Base-by-base conservation (phyloP, 495 filamentous ascomycete species). In the Penicillium bialowiezense region DNA sequence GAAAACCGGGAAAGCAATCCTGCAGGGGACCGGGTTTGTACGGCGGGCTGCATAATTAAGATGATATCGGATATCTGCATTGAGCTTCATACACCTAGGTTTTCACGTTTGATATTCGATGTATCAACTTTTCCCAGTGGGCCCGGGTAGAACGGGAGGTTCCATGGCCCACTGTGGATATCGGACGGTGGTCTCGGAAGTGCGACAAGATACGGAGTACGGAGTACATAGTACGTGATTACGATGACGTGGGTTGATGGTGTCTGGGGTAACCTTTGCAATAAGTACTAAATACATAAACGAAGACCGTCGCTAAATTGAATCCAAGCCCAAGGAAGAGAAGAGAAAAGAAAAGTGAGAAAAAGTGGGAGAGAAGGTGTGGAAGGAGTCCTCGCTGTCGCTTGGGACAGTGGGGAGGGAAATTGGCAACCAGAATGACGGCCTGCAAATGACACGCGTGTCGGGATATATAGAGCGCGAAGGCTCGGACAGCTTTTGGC, bases 281-380 rank as follows among this genome's bases (percentile, higher is more conserved):
- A 36, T 32, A 44, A 36, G 19, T 44, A 44, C 33, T 44, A 51
- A 44, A 44, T 51, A 51, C 48, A 51, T 51, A 51, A 44, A 24
- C 21, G 32, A n/a, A n/a, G n/a, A 53, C 52, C 35, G 48, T 51
- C 59, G 56, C 59, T 62, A 56, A 55, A 59, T 48, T 50, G 42
- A 39, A 36, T 39, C 46, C 43, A 50, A 52, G 45, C 52, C 50
- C 19, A 32, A 35, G 31, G 42, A 39, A 38, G 28, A 40, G 15
- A 35, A 45, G 20, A 20, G 24, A 58, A 15, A 36, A 41, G 43
- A 21, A 40, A 17, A 40, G 34, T 24, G 36, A 51, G 17, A 49
- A 10, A 35, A 37, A 35, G 17, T 6, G 41, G 14, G 24, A 19
- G 44, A 23, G 35, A 50, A 18, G 31, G 40, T n/a, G 18, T 32